Conservation (phyloP, 345 rosid species). For the Clausena lansium region DNA sequence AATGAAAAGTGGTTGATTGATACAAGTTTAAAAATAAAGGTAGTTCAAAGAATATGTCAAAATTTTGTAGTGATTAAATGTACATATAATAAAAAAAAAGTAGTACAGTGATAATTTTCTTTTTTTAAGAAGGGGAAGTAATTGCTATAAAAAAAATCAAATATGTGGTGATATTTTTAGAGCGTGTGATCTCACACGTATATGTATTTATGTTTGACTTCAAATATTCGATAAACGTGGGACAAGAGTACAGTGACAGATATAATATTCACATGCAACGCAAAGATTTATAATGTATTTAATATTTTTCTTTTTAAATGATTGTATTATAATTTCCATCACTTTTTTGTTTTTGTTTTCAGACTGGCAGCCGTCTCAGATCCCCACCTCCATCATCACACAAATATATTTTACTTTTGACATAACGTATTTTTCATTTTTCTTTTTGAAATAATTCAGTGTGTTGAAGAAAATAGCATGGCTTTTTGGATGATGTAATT, state of each 20-base stretch:
- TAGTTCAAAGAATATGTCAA: no score
- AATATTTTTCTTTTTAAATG: not conserved
- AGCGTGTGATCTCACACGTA: not conserved
- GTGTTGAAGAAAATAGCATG: not conserved
- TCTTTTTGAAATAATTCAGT: not conserved
- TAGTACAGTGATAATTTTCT: no score
- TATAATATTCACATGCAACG: not conserved
- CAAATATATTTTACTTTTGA: not conserved
- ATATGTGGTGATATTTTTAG: no score
- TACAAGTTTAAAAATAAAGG: no score
- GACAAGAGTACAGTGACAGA: not conserved
- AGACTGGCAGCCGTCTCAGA: not conserved
- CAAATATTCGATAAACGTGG: not conserved
- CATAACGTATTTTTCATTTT: no score
- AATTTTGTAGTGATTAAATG: no score
- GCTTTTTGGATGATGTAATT: conserved; percentile 5
- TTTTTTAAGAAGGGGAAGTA: no score
- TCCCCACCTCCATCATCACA: not conserved
- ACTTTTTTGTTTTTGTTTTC: not conserved
- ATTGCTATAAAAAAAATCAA: no score
- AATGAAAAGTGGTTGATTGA: no score
- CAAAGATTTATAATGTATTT: not conserved
- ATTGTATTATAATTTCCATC: conserved; percentile 2
- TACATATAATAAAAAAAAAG: no score
- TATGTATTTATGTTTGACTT: not conserved